Conservation (phyloP, 2,329 filamentous ascomycete genomes). For the Dactylella cylindrospora region DNA sequence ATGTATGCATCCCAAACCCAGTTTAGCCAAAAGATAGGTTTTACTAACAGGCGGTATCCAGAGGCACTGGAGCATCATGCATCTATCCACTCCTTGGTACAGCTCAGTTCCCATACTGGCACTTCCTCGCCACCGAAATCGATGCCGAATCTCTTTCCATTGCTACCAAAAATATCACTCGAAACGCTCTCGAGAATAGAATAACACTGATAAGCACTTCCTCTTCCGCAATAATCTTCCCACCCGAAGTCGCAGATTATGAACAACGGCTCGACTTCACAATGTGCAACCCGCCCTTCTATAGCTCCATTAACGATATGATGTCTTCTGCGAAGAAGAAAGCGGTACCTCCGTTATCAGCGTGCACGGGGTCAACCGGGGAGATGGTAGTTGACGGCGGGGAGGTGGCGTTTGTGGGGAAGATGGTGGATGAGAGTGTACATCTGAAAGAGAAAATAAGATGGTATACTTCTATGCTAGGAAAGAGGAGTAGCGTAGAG, state of each 20-base stretch:
- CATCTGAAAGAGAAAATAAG: constrained; percentile 60
- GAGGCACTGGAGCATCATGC: constrained; percentile 82
- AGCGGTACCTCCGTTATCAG: constrained; percentile 62
- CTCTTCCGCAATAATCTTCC: constrained; percentile 13
- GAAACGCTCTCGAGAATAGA: constrained; percentile 8
- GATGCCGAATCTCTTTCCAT: constrained; percentile 40
- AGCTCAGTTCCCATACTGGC: constrained; percentile 13
- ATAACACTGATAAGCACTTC: constrained; percentile 17
- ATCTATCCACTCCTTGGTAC: constrained; percentile 82
- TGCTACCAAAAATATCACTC: constrained; percentile 12
- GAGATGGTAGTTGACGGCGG: constrained; percentile 87
- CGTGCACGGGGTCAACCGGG: constrained; percentile 68
- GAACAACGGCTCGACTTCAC: constrained; percentile 68
- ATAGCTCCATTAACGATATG: constrained; percentile 72
- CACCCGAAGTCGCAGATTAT: background rate
- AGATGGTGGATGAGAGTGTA: constrained; percentile 71
- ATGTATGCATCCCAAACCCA: constrained; percentile 56
- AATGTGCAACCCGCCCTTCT: constrained; percentile 96
- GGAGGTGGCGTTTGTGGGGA: constrained; percentile 71
- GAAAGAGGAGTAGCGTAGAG: constrained; percentile 71
- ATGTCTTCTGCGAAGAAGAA: constrained; percentile 66
- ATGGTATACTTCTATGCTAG: constrained; percentile 93
- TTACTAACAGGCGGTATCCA: constrained; percentile 47
- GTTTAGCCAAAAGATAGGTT: background rate
- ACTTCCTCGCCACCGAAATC: constrained; percentile 32